Evolutionary conservation across 2,329 filamentous ascomycete genomes (phyloP), one percentile per base, ranked within the genome.

Genomic region (Cytospora chrysosperma): DNA sequence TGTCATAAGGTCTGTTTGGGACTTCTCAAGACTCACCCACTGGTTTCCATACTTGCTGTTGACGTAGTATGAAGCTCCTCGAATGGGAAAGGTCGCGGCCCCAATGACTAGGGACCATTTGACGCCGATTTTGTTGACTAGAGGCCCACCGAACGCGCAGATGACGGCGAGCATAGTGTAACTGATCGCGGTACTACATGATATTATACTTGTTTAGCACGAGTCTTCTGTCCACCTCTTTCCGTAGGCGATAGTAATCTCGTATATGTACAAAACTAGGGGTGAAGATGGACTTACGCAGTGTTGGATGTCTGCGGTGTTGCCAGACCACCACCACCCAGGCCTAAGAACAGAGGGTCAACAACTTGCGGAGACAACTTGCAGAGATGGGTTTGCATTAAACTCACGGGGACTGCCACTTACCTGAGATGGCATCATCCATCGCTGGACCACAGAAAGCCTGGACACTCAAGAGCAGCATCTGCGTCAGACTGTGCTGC

Each of bases 41-140:
- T 81, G 78, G 50, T 74, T 80, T 5, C 79, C 79, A 63, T 78
- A 81, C 67, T 80, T 80, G 69, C 77, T 79, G 51, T 81, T 81
- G 69, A 76, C 78, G 67, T 81, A 81, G 65, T 81, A 81, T 12
- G 78, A 77, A 0, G 79, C 80, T 4, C 79, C 79, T 24, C 74
- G 74, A 37, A 81, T 79, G 9, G 79, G 79, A 50, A 81, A 81
- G 0, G 76, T 77, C 63, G 71, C 70, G 21, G 72, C 71, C 9
- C 78, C 78, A 49, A 81, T 73, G 9, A 80, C 77, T 34, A 81
- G 66, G 10, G 78, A 73, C 78, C 78, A 81, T 61, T 81, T 81
- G 5, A 78, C 76, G 5, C 78, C 78, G 4, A 81, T 71, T 62
- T 79, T 80, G 68, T 81, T 80, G 15, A 80, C 78, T 30, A 81